Percentiles rank a stretch among this genome's conserved stretches.
Evolutionary conservation across 1,284 basidiomycete species (phyloP).

Genomic region (Moesziomyces parantarcticus): DNA sequence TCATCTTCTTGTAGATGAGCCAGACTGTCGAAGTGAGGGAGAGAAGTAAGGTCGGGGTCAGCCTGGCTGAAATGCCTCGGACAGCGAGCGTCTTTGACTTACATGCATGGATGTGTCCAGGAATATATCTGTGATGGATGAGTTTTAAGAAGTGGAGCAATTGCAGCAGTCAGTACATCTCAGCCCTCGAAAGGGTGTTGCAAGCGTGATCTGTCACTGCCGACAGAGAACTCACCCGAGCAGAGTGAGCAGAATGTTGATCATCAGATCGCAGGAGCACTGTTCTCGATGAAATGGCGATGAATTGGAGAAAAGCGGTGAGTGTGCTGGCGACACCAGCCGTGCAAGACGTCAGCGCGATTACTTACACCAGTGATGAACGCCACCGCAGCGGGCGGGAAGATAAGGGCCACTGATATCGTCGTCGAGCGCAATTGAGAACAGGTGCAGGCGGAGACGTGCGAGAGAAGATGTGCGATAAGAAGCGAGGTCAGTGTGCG

Average conservation of each 20-base stretch:
- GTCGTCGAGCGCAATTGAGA: neutral
- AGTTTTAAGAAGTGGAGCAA: neutral
- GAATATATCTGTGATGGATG: constrained; percentile 21
- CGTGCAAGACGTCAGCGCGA: too few species aligned
- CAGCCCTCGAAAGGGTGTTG: too few species aligned
- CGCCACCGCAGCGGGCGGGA: constrained; percentile 73
- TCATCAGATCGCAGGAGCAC: constrained; percentile 74
- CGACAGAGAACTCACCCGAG: constrained; percentile 67
- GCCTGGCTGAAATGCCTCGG: neutral
- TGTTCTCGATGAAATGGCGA: neutral
- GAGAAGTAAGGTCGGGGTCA: neutral
- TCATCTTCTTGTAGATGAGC: constrained; percentile 56
- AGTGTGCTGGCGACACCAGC: neutral
- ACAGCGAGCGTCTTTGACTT: constrained; percentile 2
- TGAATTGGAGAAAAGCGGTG: neutral
- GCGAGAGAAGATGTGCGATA: neutral
- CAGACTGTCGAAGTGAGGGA: constrained; percentile 23
- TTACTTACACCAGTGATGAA: constrained; percentile 75
- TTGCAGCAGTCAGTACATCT: neutral
- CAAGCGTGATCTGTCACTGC: too few species aligned
- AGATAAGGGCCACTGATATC: constrained; percentile 74
- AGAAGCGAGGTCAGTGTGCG: too few species aligned
- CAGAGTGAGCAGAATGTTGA: constrained; percentile 81
- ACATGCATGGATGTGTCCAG: constrained; percentile 47
- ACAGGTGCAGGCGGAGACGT: neutral